phyloP scores from a whole-genome alignment of 2,329 filamentous ascomycete species.

The Penicillium sp. region DNA sequence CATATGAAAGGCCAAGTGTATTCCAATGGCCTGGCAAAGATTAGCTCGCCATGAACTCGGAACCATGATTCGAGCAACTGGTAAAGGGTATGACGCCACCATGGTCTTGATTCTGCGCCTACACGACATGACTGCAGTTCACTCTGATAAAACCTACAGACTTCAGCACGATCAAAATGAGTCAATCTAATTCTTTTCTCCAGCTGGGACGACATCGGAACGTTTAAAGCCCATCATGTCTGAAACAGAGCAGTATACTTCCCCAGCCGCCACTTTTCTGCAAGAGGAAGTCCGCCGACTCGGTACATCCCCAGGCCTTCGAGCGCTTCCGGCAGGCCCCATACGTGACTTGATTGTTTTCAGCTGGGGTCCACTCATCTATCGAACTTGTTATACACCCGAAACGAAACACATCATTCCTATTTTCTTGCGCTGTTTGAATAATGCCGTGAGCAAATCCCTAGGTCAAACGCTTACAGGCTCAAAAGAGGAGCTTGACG shows the following conservation, averaged over 20 bases:
- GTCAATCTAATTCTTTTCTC: background rate
- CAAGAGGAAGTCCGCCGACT: slow-evolving; percentile 29
- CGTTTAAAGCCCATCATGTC: background rate
- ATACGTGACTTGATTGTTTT: slow-evolving; percentile 30
- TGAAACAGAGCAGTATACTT: slow-evolving; percentile 8
- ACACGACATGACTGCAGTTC: background rate
- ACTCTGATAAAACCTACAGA: slow-evolving; percentile 18
- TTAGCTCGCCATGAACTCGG: background rate
- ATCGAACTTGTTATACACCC: slow-evolving; percentile 28
- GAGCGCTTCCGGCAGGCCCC: slow-evolving; percentile 25
- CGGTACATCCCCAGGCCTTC: slow-evolving; percentile 25
- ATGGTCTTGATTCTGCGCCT: background rate
- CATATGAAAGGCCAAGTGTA: background rate
- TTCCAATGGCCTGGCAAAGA: background rate
- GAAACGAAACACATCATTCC: slow-evolving; percentile 51
- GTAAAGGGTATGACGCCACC: background rate
- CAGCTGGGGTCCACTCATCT: slow-evolving; percentile 32
- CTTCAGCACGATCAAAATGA: background rate
- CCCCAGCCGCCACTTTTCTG: slow-evolving; percentile 25
- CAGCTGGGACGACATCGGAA: background rate
- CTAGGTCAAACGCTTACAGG: slow-evolving; percentile 21
- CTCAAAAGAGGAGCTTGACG: slow-evolving; percentile 17
- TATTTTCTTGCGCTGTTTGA: slow-evolving; percentile 51
- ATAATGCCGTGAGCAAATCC: slow-evolving; percentile 56
- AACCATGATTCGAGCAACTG: background rate